These are phyloP conservation scores for Coniferiporia weirii DNA, from an alignment of 1,284 basidiomycete species.

Conservation along the genomic window DNA sequence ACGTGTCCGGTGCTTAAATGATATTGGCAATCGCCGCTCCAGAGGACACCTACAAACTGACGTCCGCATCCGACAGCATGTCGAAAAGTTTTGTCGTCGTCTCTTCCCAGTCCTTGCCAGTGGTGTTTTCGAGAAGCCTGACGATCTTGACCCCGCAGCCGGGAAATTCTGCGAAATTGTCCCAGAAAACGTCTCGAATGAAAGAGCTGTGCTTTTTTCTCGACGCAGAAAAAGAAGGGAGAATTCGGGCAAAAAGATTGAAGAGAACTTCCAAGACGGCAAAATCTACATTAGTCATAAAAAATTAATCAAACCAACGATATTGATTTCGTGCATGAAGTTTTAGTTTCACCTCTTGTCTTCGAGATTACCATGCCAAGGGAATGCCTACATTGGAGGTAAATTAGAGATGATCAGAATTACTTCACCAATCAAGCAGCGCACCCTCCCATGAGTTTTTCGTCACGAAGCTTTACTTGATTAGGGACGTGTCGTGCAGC, in stretches of 20 bases:
- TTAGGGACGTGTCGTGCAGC: conserved; percentile 25
- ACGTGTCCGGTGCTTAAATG: not conserved
- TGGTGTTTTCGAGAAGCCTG: conserved; percentile 37
- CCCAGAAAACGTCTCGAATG: conserved; percentile 45
- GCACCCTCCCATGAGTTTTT: conserved; percentile 34
- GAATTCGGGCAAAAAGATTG: conserved; percentile 47
- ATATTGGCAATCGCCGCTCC: not conserved
- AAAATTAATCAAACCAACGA: not conserved
- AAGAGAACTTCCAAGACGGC: conserved; percentile 51
- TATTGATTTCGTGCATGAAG: not conserved
- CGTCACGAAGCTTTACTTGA: conserved; percentile 30
- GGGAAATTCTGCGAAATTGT: not conserved
- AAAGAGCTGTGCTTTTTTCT: conserved; percentile 38
- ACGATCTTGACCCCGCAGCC: conserved; percentile 32
- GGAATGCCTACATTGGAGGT: conserved; percentile 24
- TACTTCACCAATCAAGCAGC: not conserved
- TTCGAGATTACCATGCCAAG: conserved; percentile 32
- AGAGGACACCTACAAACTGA: conserved; percentile 40
- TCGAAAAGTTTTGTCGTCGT: conserved; percentile 44
- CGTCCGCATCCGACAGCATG: conserved; percentile 39
- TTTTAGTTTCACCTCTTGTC: conserved; percentile 27
- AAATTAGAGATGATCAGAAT: conserved; percentile 10
- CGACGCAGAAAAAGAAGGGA: conserved; percentile 41
- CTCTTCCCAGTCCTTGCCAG: conserved; percentile 48
- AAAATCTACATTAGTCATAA: conserved; percentile 38